Evolutionary conservation across 257 asterid genomes (phyloP), one percentile per base, ranked within the genome.

Genomic region (Solanum peruvianum): DNA sequence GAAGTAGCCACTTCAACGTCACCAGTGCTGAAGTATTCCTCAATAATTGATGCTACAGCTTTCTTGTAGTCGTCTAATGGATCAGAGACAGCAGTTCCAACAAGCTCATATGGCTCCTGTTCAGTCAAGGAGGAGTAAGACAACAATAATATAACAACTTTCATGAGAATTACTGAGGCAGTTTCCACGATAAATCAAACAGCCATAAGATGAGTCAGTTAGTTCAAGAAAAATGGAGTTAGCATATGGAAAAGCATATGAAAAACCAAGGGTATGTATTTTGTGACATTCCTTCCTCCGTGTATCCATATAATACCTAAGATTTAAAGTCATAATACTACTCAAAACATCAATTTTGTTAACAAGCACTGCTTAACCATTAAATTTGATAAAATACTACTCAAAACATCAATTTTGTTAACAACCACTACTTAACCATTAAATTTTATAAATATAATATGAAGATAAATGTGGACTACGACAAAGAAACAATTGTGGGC

Each of bases 41-140:
- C 99, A 41, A 97, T 86, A 15, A 97, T 92, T 86, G 98, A 90
- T 20, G 89, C 98, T n/a, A 95, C 98, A 87, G 97, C 92, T 91
- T 94, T 94, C 93, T 94, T 94, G 90, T 94, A 94, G 45, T 92
- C 95, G 86, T 94, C 98, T 86, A 94, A 88, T 67, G 98, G 98
- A 92, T 94, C 96, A 85, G 92, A 88, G 60, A 90, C 91, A 69
- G 90, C 84, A 25, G 98, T 83, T 87, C 94, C 98, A 88, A 97
- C 94, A 87, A 95, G 98, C 88, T 94, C 97, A 89, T 97, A 97
- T 5, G 99, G 99, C 87, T 97, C 99, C 99, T 97, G 93, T 62
- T 33, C 62, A 88, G 10, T 4, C n/a, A 16, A 31, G 18, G 82
- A 73, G 41, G 7, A 62, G 76, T 5, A 25, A 58, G 14, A 23